Conservation (phyloP, 257 asterid species). For the Solanum pinnatisectum region DNA sequence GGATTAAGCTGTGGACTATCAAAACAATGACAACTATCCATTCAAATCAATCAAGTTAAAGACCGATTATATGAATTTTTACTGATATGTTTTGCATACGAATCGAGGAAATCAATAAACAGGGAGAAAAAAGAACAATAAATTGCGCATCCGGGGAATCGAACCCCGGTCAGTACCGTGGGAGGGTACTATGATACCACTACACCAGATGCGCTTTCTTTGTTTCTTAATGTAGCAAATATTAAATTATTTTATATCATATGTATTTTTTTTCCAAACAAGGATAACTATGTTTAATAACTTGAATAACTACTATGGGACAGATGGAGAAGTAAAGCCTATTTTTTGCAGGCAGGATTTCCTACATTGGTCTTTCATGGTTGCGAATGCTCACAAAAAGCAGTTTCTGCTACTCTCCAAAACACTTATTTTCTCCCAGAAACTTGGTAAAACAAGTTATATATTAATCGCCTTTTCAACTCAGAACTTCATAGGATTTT, state of each 20-base stretch:
- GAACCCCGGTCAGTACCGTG: conserved; percentile 99
- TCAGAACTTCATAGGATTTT: background rate
- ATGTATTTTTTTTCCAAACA: too few species aligned
- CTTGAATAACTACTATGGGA: background rate
- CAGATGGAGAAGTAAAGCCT: background rate
- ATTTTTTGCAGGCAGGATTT: background rate
- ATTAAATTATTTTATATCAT: too few species aligned
- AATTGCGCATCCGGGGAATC: background rate
- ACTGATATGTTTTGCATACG: background rate
- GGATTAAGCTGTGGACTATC: background rate
- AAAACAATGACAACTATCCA: background rate
- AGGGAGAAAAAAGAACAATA: background rate
- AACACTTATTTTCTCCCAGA: background rate
- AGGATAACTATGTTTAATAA: background rate
- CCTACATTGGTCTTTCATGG: background rate
- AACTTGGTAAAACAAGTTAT: background rate
- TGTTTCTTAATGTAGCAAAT: background rate
- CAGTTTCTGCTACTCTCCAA: background rate
- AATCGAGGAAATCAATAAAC: background rate
- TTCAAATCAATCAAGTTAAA: background rate
- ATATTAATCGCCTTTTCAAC: background rate
- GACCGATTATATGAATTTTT: background rate
- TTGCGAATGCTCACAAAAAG: background rate
- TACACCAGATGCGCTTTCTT: conserved; percentile 93
- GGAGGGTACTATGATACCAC: conserved; percentile 99